Conservation (phyloP, 2,329 filamentous ascomycete species). For the Neospermospora avenae region DNA sequence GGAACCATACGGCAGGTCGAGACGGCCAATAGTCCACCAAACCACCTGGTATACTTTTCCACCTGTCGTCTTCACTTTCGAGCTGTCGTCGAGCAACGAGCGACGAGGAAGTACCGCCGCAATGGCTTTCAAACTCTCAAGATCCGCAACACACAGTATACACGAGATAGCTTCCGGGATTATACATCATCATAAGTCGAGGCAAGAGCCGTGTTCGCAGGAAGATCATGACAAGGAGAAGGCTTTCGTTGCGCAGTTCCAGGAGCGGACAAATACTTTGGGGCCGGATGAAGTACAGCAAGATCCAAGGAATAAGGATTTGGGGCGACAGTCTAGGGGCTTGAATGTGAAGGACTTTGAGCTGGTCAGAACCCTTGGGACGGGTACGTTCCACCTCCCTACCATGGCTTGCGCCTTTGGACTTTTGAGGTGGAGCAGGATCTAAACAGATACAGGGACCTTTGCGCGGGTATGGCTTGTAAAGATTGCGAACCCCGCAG, state of each 20-base stretch:
- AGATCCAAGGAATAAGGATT: slow-evolving; percentile 28
- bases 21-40: not conserved
- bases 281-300: slow-evolving; percentile 27
- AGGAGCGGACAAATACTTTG: slow-evolving; percentile 20
- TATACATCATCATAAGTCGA: slow-evolving; percentile 5
- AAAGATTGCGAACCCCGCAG: slow-evolving; percentile 53
- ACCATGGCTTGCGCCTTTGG: not conserved
- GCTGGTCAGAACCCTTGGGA: slow-evolving; percentile 72
- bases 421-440: not conserved
- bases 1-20: not conserved
- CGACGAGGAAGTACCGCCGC: slow-evolving; percentile 2
- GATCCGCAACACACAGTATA: slow-evolving; percentile 6
- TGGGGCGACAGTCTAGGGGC: slow-evolving; percentile 28
- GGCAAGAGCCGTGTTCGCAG: slow-evolving; percentile 2
- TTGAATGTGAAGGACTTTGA: slow-evolving; percentile 60
- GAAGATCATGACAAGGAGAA: slow-evolving; percentile 28
- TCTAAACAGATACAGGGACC: slow-evolving; percentile 51
- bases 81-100: not conserved
- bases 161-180: slow-evolving; percentile 10
- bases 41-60: not conserved
- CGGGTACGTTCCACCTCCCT: slow-evolving; percentile 48
- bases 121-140: slow-evolving; percentile 4
- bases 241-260: slow-evolving; percentile 29
- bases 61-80: not conserved
- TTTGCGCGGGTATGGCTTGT: slow-evolving; percentile 83